Evolutionary conservation across 305 asterid species (phyloP).

Genomic region (Solanum chacoense): DNA sequence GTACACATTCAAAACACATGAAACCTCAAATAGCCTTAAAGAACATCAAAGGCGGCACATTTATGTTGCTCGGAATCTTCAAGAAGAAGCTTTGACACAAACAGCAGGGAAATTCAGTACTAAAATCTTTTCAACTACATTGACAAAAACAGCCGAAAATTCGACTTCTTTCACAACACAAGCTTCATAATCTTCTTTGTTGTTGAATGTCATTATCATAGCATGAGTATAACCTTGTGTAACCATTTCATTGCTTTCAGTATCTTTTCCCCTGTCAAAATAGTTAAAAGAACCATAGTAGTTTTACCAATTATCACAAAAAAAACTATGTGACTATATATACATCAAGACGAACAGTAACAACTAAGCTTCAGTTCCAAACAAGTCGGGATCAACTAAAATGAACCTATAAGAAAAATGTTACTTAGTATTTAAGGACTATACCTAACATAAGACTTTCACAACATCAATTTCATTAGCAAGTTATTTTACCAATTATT

Average conservation of each 20-base stretch:
- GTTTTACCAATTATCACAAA: background rate
- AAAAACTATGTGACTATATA: background rate
- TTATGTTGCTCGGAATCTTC: background rate
- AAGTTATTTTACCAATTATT: background rate
- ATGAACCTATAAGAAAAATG: background rate
- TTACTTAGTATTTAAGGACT: background rate
- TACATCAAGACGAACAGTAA: background rate
- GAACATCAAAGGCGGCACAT: background rate
- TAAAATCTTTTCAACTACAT: constrained; percentile 53
- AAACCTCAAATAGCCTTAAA: background rate
- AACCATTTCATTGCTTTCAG: constrained; percentile 63
- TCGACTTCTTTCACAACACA: constrained; percentile 39
- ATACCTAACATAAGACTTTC: background rate
- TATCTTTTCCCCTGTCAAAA: constrained; percentile 62
- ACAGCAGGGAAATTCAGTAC: constrained; percentile 82
- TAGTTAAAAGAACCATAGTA: too few species aligned
- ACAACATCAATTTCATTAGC: background rate
- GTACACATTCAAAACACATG: background rate
- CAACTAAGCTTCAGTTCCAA: background rate
- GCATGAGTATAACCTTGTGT: constrained; percentile 84
- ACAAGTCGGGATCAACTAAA: background rate
- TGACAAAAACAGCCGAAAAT: constrained; percentile 41
- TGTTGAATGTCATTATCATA: constrained; percentile 65
- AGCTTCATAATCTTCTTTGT: constrained; percentile 62
- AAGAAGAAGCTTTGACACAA: constrained; percentile 30